A percentile compares a stretch with the other conserved stretches of the same genome.
phyloP scores from a whole-genome alignment of 2,329 filamentous ascomycete genomes.

The Penicillium psychrosexuale region DNA sequence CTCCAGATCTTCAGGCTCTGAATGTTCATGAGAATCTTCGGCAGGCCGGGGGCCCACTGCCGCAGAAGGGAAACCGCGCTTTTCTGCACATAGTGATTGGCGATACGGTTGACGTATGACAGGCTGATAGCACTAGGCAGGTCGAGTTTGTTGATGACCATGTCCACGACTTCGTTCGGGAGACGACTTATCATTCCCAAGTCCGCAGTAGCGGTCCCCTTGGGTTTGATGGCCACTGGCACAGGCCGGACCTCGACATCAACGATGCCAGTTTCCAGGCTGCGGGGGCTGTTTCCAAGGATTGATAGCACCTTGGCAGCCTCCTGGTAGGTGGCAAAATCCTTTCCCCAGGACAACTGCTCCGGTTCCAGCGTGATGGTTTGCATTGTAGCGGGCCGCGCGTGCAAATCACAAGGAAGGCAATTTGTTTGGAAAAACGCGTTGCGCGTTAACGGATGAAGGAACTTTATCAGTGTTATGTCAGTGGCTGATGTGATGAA shows the following conservation, averaged over 20 bases:
- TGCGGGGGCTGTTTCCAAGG: background rate
- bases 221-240: background rate
- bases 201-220: background rate
- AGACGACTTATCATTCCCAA: background rate
- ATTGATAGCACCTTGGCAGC: background rate
- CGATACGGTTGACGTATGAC: background rate
- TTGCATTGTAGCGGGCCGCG: background rate
- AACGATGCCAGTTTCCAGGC: background rate
- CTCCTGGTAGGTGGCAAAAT: background rate
- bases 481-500: background rate
- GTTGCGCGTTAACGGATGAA: background rate
- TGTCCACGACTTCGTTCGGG: background rate
- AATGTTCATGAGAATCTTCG: background rate
- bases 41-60: background rate
- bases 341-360: background rate
- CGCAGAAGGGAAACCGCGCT: background rate
- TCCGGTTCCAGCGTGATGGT: background rate
- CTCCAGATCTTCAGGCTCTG: background rate
- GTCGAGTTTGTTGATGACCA: background rate
- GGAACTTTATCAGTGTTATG: background rate
- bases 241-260: background rate
- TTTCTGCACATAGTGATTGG: background rate
- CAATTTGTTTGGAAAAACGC: background rate
- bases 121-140: background rate
- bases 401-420: too few relatives aligned